phyloP scores from a whole-genome alignment of 139 green algal species.

The Coelastrella sp. region DNA sequence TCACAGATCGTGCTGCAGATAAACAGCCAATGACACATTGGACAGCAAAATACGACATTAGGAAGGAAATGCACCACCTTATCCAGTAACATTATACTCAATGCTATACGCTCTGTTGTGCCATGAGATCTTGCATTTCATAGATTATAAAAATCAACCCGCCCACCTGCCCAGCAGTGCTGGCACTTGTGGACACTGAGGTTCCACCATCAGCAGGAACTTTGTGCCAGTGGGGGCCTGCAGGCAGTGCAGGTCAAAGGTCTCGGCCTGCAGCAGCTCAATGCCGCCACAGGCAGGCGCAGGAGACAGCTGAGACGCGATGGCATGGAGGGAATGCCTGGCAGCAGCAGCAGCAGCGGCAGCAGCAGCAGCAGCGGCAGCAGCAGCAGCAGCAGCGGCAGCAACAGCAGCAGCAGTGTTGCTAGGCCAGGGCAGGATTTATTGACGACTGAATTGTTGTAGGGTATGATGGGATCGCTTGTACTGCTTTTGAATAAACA shows the following conservation, averaged over 20 bases:
- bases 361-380: background rate
- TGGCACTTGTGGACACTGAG: conserved; percentile 72
- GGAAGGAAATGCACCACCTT: too few species aligned
- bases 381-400: background rate
- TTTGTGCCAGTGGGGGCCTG: conserved; percentile 89
- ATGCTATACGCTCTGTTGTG: too few species aligned
- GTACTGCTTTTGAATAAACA: too few species aligned
- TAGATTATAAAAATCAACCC: too few species aligned
- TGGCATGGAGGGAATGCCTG: conserved; percentile 92
- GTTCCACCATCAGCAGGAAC: conserved; percentile 86
- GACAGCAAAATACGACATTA: too few species aligned
- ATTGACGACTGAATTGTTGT: too few species aligned
- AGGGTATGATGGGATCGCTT: too few species aligned
- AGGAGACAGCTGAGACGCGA: conserved; percentile 88
- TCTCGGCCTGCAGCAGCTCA: conserved; percentile 91
- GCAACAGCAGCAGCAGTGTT: background rate
- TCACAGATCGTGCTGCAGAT: too few species aligned
- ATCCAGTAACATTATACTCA: too few species aligned
- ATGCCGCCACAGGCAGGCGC: conserved; percentile 83
- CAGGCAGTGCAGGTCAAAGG: conserved; percentile 95
- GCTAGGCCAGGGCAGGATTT: conserved; percentile 74
- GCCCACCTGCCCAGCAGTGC: conserved; percentile 69
- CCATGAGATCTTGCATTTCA: too few species aligned
- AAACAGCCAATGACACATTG: too few species aligned
- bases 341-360: background rate